These are phyloP conservation scores for Somion occarium DNA, from an alignment of 1,284 basidiomycete genomes.

Conservation along the genomic window DNA sequence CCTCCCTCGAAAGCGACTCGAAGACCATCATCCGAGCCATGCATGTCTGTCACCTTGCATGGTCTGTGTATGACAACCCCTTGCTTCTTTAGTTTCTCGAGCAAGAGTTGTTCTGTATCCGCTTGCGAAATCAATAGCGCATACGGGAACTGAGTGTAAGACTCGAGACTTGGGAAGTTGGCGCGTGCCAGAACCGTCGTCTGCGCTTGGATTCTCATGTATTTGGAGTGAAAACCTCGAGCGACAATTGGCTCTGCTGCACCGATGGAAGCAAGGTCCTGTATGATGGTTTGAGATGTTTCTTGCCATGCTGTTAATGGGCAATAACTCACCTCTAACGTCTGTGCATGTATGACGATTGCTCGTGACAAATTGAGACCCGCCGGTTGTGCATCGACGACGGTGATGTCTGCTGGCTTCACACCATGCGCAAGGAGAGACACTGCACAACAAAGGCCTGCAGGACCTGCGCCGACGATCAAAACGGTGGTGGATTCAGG, in stretches of 20 bases:
- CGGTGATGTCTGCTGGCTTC: conserved; percentile 30
- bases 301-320: neutral
- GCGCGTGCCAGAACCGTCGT: conserved; percentile 21
- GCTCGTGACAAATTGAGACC: conserved; percentile 24
- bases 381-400: conserved; percentile 37
- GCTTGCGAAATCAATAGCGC: conserved; percentile 40
- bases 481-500: conserved; percentile 30
- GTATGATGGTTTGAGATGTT: neutral
- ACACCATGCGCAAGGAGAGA: conserved; percentile 37
- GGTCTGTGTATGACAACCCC: conserved; percentile 32
- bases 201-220: conserved; percentile 27
- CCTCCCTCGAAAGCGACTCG: conserved; percentile 43
- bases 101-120: conserved; percentile 39
- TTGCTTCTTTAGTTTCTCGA: conserved; percentile 27
- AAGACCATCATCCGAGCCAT: conserved; percentile 12
- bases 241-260: conserved; percentile 35
- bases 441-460: conserved; percentile 37
- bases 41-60: conserved; percentile 27
- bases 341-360: conserved; percentile 22
- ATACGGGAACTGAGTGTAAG: conserved; percentile 41
- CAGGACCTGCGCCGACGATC: conserved; percentile 44
- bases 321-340: conserved; percentile 21
- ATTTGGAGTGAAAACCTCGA: conserved; percentile 29
- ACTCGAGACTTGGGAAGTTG: conserved; percentile 26
- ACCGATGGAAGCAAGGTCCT: conserved; percentile 43